Percentiles rank a stretch among this genome's conserved stretches.
phyloP scores from a whole-genome alignment of 2,329 filamentous ascomycete genomes.

The Penicillium sp. region DNA sequence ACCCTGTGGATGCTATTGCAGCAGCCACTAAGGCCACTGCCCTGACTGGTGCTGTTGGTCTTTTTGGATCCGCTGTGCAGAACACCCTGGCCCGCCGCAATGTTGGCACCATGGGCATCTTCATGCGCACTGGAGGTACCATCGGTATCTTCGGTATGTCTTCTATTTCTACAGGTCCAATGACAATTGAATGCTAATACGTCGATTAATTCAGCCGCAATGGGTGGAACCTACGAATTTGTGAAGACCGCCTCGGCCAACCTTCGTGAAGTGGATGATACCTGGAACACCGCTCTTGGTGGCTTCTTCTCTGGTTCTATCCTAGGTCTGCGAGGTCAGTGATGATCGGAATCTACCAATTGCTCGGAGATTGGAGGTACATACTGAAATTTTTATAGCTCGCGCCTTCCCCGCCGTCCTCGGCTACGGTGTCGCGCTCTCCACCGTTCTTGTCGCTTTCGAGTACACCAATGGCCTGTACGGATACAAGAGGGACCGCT shows the following conservation, averaged over 20 bases:
- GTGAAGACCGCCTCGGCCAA: constrained; percentile 75
- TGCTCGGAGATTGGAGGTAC: neutral
- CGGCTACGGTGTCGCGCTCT: constrained; percentile 63
- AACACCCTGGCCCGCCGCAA: constrained; percentile 85
- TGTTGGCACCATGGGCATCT: constrained; percentile 74
- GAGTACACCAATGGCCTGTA: constrained; percentile 67
- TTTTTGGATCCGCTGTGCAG: constrained; percentile 74
- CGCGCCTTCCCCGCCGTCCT: constrained; percentile 69
- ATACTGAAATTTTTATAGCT: constrained; percentile 37
- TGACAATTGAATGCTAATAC: constrained; percentile 8
- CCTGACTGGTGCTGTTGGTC: constrained; percentile 66
- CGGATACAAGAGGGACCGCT: constrained; percentile 54
- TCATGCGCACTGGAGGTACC: constrained; percentile 74
- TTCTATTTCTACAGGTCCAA: constrained; percentile 4
- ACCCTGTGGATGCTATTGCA: constrained; percentile 72
- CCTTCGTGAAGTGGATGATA: constrained; percentile 79
- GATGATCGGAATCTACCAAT: neutral
- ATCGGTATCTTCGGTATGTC: constrained; percentile 66
- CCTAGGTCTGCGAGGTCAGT: constrained; percentile 69
- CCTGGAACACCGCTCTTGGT: constrained; percentile 70
- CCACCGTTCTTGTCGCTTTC: constrained; percentile 61
- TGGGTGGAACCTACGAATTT: constrained; percentile 77
- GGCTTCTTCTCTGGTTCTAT: constrained; percentile 74
- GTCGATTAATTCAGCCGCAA: constrained; percentile 55
- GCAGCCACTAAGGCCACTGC: constrained; percentile 64